phyloP scores from a whole-genome alignment of 2,329 filamentous ascomycete species.

The Hymenoscyphus albidus region DNA sequence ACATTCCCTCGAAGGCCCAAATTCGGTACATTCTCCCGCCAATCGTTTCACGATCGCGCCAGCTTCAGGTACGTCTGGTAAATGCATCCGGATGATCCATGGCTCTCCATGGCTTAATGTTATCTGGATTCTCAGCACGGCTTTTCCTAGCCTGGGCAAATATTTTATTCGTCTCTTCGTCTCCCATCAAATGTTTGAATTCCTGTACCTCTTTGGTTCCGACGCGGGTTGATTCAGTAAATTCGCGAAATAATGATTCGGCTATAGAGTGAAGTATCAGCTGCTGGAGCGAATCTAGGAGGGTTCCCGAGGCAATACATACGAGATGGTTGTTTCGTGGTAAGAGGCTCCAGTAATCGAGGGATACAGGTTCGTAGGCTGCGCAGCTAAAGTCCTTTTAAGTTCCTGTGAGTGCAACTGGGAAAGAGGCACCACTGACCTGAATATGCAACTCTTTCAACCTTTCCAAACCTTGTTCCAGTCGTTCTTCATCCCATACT shows the following conservation, averaged over 20 bases:
- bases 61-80: constrained; percentile 19
- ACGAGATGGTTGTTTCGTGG: constrained; percentile 49
- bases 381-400: constrained; percentile 38
- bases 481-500: constrained; percentile 33
- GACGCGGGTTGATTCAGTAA: constrained; percentile 45
- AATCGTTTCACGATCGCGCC: neutral
- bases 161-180: constrained; percentile 38
- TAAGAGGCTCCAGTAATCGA: constrained; percentile 49
- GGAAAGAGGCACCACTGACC: constrained; percentile 19
- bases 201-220: constrained; percentile 50
- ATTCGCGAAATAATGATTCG: constrained; percentile 45
- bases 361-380: constrained; percentile 48
- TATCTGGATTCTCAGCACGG: constrained; percentile 49
- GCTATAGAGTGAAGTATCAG: constrained; percentile 39
- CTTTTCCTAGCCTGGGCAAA: constrained; percentile 52
- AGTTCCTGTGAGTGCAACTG: constrained; percentile 3
- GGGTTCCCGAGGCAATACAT: constrained; percentile 31
- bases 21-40: neutral
- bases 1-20: neutral
- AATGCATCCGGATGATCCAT: constrained; percentile 59
- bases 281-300: neutral
- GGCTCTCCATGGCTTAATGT: constrained; percentile 56
- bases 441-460: constrained; percentile 38
- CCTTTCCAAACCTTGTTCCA: constrained; percentile 33
- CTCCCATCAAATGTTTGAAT: constrained; percentile 31